These are phyloP conservation scores for Oryza nivara DNA, from an alignment of 176 grass and related monocot genomes.

Conservation along the genomic window DNA sequence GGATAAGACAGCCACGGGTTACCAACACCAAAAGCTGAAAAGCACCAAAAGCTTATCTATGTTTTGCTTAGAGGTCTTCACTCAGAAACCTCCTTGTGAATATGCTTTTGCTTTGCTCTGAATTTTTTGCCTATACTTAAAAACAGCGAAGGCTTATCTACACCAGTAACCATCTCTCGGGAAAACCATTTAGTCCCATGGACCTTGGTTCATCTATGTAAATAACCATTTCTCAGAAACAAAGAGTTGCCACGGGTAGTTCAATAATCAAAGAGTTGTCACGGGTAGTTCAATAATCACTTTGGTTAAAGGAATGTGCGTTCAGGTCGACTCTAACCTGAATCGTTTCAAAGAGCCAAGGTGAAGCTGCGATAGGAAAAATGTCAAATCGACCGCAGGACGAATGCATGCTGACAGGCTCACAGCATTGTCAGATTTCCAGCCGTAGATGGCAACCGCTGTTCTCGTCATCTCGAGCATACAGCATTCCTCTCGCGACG, in stretches of 20 bases:
- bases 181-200: neutral
- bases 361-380: neutral
- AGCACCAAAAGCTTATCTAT: neutral
- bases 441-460: neutral
- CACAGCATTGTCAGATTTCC: neutral
- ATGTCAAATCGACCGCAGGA: neutral
- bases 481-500: neutral
- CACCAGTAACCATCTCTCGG: neutral
- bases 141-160: neutral
- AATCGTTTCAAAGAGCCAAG: neutral
- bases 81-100: neutral
- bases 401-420: neutral
- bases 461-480: neutral
- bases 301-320: neutral
- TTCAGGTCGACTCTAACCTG: neutral
- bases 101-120: neutral
- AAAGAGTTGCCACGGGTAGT: neutral
- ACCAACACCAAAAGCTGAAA: neutral
- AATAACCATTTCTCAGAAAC: neutral
- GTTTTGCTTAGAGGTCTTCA: neutral
- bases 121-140: neutral
- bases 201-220: no score
- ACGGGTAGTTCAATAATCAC: neutral
- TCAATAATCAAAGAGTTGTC: neutral
- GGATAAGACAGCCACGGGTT: slow-evolving; percentile 12